Conservation (phyloP, 2,329 filamentous ascomycete genomes). For the Alternaria rosae region DNA sequence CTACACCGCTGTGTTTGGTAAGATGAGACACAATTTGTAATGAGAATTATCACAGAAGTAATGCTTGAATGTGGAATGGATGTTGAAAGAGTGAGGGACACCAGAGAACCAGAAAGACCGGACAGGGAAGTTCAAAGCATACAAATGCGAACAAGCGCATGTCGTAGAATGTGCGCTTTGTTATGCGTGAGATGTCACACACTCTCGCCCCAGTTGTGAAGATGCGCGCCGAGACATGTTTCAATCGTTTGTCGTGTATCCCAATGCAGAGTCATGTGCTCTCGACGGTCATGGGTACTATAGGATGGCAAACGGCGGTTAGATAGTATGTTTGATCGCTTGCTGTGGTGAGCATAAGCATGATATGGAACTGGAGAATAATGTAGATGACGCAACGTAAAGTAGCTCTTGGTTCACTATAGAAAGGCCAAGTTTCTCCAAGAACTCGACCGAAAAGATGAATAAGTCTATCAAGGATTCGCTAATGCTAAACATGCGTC, state of each 20-base stretch:
- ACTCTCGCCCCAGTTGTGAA: not conserved
- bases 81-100: not conserved
- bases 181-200: not conserved
- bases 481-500: slow-evolving; percentile 24
- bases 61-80: not conserved
- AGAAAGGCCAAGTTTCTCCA: not conserved
- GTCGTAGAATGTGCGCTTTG: not conserved
- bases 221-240: not conserved
- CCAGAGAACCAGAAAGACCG: not conserved
- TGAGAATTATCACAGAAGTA: not conserved
- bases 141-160: not conserved
- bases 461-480: slow-evolving; percentile 16
- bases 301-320: not conserved
- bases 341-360: not conserved
- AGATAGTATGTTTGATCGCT: not conserved
- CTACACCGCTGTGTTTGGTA: not conserved
- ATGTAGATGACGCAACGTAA: not conserved
- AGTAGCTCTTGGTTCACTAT: not conserved
- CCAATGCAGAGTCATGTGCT: not conserved
- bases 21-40: not conserved
- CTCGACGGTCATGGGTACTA: not conserved
- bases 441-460: not conserved
- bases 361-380: not conserved
- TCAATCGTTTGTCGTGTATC: not conserved
- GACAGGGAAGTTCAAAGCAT: not conserved